Evolutionary conservation across 305 asterid species (phyloP), one percentile per base, ranked within the genome.

Genomic region (Withania somnifera): DNA sequence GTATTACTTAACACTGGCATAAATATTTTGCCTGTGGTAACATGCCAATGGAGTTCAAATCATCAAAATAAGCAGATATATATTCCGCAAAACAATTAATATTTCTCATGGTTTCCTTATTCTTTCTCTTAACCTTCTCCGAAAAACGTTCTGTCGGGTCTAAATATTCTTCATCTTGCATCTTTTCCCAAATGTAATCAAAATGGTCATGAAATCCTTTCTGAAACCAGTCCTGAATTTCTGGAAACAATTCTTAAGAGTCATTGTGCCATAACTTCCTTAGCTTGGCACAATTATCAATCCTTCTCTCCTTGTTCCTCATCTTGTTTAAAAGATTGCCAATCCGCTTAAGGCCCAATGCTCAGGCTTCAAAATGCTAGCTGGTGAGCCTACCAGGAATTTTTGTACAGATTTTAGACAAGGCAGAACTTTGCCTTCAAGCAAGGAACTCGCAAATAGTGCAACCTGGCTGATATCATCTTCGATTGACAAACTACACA

Each of bases 371-470:
- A 94, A 82, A 75, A 95, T 63, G 84, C 87, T 89, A 15, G 88
- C 89, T 32, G 99, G 97, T n/a, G 92, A 52, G 77, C 91, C 90
- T 1, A 93, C 93, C 92, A 92, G 82, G 83, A 79, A 88, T 28
- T 89, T 84, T 24, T 86, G 85, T 7, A 82, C 87, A 56, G 80
- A 82, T 86, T 90, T 93, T 28, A 95, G 81, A 87, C 99, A 95
- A 2, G 97, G 95, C 57, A 95, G 67, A 56, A 95, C 95, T 78
- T 89, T 88, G 20, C 98, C 99, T 14, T 89, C 91, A 30, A 95
- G 95, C 86, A 95, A 88, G 50, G 92, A 82, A 81, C 80, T 90
- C 68, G 91, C 89, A 83, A 95, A 94, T 9, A 86, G 93, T 8
- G 88, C 86, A 60, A 88, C 97, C 83, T 88, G 86, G 77, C 79